Evolutionary conservation across 2,329 filamentous ascomycete genomes (phyloP), one percentile per base, ranked within the genome.

Genomic region (Paraphoma chrysanthemicola): DNA sequence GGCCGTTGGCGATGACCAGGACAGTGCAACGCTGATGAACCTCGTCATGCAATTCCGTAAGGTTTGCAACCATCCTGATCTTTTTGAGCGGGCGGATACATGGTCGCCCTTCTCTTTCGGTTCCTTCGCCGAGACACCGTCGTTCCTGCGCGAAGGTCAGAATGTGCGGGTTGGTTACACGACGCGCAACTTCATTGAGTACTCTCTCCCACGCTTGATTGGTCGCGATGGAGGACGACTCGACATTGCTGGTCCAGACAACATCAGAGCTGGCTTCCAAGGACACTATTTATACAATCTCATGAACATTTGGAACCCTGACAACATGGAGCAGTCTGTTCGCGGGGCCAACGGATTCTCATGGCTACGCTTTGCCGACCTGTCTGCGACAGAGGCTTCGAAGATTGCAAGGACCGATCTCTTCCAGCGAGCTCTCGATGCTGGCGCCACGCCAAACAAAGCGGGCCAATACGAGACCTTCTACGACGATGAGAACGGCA

Each of bases 31-130:
- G 1, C 80, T 99, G 70, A 98, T 99, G 95, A 99, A 99, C 78
- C 83, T 99, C 63, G 95, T 99, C 62, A 99, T 99, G 95, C 95
- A 99, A 79, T 99, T 99, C 86, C 88, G 95, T 69, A 99, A 99
- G 80, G 95, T 99, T 54, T 99, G 95, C 81, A 99, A 99, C 73
- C 95, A 99, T 74, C 95, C 95, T 0, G 95, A 99, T 78, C 80
- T 99, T 33, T 99, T 99, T 67, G 93, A 99, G 78, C 90, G 95
- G 44, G 93, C 94, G 9, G 94, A 98, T 59, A 96, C 92, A 8
- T 89, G 86, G 23, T 97, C 93, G 8, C 92, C 95, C 0, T 89
- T 94, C 69, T 90, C 92, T 0, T 88, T 90, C 67, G 87, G 88
- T n/a, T 87, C 90, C 74, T 99, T 94, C 77, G 95, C 93, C 12